These are phyloP conservation scores for Colletotrichum cereale DNA, from an alignment of 2,329 filamentous ascomycete species.

Conservation along the genomic window DNA sequence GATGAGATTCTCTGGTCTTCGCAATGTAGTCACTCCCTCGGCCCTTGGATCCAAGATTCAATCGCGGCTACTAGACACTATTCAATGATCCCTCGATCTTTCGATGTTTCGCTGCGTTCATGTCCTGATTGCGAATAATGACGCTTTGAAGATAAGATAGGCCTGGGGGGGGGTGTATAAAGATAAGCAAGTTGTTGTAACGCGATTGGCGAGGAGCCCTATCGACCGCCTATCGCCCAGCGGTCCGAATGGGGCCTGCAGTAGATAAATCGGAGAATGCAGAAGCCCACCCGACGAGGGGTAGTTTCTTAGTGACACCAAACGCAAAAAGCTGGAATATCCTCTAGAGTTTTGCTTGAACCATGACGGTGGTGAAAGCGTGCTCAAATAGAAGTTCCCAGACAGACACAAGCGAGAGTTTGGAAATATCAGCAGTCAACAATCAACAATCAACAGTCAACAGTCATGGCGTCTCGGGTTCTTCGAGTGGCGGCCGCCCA, in stretches of 20 bases:
- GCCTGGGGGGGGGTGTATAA: constrained; percentile 11
- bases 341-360: background rate
- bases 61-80: background rate
- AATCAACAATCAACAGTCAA: background rate
- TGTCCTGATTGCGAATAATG: background rate
- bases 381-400: background rate
- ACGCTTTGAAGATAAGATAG: constrained; percentile 28
- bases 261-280: background rate
- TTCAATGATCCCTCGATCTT: background rate
- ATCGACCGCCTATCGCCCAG: constrained; percentile 27
- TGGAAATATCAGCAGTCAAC: background rate
- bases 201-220: constrained; percentile 4
- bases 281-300: constrained; percentile 1
- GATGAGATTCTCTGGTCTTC: background rate
- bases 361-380: background rate
- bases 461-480: constrained; percentile 13
- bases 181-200: constrained; percentile 25
- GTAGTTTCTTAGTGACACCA: background rate
- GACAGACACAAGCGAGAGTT: background rate
- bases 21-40: background rate
- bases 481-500: constrained; percentile 64
- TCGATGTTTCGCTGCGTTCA: background rate
- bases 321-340: background rate
- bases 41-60: background rate
- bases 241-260: background rate